A percentile compares a stretch with the other conserved stretches of the same genome.
Evolutionary conservation across 2,329 filamentous ascomycete genomes (phyloP).

Genomic region (Volutella citrinella): DNA sequence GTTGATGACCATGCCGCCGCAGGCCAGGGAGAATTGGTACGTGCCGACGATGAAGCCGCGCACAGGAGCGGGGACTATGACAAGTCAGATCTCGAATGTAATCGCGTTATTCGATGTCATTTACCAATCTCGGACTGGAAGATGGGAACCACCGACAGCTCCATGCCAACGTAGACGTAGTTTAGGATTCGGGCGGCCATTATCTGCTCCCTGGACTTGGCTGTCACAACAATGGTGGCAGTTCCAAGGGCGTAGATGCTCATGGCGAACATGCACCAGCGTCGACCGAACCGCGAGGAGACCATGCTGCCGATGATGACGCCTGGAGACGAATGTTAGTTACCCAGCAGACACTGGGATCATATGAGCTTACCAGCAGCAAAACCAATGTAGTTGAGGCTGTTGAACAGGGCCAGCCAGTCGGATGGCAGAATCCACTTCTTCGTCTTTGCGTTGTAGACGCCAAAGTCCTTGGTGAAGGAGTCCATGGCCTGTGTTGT

Average conservation of each 20-base stretch:
- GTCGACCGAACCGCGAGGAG: constrained; percentile 20
- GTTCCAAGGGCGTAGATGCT: constrained; percentile 29
- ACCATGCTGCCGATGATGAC: constrained; percentile 21
- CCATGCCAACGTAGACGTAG: constrained; percentile 23
- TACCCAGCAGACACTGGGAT: too few relatives aligned
- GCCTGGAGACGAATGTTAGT: too few relatives aligned
- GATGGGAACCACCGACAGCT: constrained; percentile 27
- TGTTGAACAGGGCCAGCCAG: constrained; percentile 35
- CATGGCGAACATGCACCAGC: constrained; percentile 34
- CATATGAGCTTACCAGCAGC: too few relatives aligned
- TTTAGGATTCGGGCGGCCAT: constrained; percentile 21
- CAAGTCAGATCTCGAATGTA: too few relatives aligned
- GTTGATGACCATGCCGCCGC: constrained; percentile 27
- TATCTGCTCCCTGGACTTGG: constrained; percentile 15
- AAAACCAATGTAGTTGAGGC: constrained; percentile 34
- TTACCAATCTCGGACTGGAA: constrained; percentile 35
- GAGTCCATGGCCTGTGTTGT: constrained; percentile 35
- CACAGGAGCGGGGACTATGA: constrained; percentile 24
- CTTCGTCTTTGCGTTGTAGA: constrained; percentile 18
- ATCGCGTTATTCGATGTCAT: too few relatives aligned
- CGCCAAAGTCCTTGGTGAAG: constrained; percentile 33
- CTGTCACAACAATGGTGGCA: constrained; percentile 18
- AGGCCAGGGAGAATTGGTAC: constrained; percentile 30
- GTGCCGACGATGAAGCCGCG: constrained; percentile 33
- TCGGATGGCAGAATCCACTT: constrained; percentile 27